These are phyloP conservation scores for Saturnispora sanitii DNA, from an alignment of 805 yeast species.

Conservation along the genomic window DNA sequence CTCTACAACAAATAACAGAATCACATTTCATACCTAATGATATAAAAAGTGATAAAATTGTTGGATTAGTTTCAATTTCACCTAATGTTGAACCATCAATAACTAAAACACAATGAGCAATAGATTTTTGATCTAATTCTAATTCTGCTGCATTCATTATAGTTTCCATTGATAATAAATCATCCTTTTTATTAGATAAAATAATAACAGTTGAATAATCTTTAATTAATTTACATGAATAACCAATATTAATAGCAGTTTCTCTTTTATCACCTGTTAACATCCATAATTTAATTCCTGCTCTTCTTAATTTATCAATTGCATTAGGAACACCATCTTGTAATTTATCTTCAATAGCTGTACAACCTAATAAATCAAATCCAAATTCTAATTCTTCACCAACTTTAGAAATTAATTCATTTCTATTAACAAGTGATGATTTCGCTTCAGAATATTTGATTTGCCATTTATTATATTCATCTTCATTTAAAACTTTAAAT, in stretches of 20 bases:
- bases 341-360: slow-evolving; percentile 94
- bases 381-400: slow-evolving; percentile 66
- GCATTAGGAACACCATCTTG: slow-evolving; percentile 97
- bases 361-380: slow-evolving; percentile 76
- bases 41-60: slow-evolving; percentile 63
- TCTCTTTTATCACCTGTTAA: slow-evolving; percentile 96
- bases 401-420: slow-evolving; percentile 51
- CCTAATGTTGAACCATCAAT: slow-evolving; percentile 87
- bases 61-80: slow-evolving; percentile 61
- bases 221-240: slow-evolving; percentile 84
- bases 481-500: slow-evolving; percentile 55
- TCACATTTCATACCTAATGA: slow-evolving; percentile 82
- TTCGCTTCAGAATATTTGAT: slow-evolving; percentile 63
- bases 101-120: slow-evolving; percentile 92
- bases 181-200: slow-evolving; percentile 29
- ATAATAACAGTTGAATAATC: slow-evolving; percentile 85
- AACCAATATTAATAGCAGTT: slow-evolving; percentile 95
- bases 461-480: slow-evolving; percentile 60
- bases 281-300: slow-evolving; percentile 97
- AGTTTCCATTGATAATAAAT: slow-evolving; percentile 23
- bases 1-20: slow-evolving; percentile 91
- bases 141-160: slow-evolving; percentile 66
- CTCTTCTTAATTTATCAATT: slow-evolving; percentile 81
- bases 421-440: slow-evolving; percentile 60
- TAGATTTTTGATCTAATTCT: slow-evolving; percentile 59